Evolutionary conservation across 208 protist genomes (phyloP), one percentile per base, ranked within the genome.

Genomic region (Borovskyia barvae): DNA sequence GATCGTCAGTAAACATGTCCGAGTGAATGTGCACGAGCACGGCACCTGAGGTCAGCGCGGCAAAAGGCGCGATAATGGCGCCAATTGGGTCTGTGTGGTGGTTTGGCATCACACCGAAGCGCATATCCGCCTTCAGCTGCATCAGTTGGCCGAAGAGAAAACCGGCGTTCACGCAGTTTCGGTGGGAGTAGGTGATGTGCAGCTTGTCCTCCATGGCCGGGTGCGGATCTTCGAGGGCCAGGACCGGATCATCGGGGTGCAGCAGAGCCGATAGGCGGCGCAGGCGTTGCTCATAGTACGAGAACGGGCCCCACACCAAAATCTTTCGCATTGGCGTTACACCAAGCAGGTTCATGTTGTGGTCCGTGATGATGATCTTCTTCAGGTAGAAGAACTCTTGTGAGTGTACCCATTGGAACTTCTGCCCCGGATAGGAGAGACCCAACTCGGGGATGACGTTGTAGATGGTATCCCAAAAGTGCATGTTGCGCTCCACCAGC

Each of bases 311-410:
- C 86, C 90, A 95, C 26, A 92, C 80, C 24, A 95, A 75, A 69
- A 95, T 93, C 66, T 90, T 88, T 5, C 89, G 85, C 83, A 95
- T 87, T 47, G 89, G 89, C 24, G 89, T 93, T 36, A 90, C 85
- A 4, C 90, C 85, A 5, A 93, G 73, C 48, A 95, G 57, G 71
- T 94, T 96, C 86, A 93, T 93, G 76, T 95, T 95, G 79, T 93
- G 90, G 60, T 93, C 90, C 32, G 85, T 96, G 59, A 96, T 96
- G 59, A 96, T 82, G 37, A 92, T 69, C 71, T 96, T 96, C 75
- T 96, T 96, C 24, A 96, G 74, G 59, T 82, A 96, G 66, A 82
- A 93, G 71, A 94, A 96, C 80, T 96, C 90, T 64, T 96, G 86
- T 45, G 90, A 96, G 77, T 93, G 90, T 40, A 93, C 82, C 87